phyloP scores from a whole-genome alignment of 1,284 basidiomycete species.

The Rhodotorula sp. region DNA sequence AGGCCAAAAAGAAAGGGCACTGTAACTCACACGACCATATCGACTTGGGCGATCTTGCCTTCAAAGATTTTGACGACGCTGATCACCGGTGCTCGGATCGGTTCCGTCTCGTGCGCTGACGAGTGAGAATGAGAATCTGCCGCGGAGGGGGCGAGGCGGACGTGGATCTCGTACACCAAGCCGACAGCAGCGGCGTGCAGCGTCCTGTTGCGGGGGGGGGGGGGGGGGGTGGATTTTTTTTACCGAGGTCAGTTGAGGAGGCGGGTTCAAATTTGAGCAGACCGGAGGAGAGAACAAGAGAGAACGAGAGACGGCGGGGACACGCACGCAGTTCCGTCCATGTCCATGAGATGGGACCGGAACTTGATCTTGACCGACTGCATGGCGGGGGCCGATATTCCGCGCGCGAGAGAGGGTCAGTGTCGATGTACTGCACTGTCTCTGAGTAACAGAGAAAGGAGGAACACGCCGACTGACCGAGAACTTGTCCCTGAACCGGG shows the following conservation, averaged over 20 bases:
- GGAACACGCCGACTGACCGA: conserved; percentile 1
- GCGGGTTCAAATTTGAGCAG: too few species aligned
- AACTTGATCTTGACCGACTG: conserved; percentile 26
- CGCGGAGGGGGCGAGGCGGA: background rate
- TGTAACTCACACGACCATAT: conserved; percentile 16
- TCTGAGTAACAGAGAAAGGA: too few species aligned
- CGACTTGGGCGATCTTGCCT: conserved; percentile 23
- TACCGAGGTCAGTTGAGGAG: too few species aligned
- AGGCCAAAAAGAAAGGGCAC: too few species aligned
- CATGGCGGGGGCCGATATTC: too few species aligned
- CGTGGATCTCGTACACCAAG: conserved; percentile 25
- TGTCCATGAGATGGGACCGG: conserved; percentile 29
- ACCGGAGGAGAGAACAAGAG: too few species aligned
- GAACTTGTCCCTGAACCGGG: conserved; percentile 14
- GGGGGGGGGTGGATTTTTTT: too few species aligned
- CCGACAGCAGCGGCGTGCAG: conserved; percentile 29
- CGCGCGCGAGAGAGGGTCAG: too few species aligned
- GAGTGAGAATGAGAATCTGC: background rate
- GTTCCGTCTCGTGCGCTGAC: conserved; percentile 9
- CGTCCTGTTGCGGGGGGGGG: background rate
- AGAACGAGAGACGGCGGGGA: background rate
- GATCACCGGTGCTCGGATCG: conserved; percentile 2
- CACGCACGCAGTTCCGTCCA: conserved; percentile 33
- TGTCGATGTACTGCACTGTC: too few species aligned
- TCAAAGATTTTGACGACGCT: conserved; percentile 26